phyloP scores from a whole-genome alignment of 2,329 filamentous ascomycete species.

The Xylaria multiplex region DNA sequence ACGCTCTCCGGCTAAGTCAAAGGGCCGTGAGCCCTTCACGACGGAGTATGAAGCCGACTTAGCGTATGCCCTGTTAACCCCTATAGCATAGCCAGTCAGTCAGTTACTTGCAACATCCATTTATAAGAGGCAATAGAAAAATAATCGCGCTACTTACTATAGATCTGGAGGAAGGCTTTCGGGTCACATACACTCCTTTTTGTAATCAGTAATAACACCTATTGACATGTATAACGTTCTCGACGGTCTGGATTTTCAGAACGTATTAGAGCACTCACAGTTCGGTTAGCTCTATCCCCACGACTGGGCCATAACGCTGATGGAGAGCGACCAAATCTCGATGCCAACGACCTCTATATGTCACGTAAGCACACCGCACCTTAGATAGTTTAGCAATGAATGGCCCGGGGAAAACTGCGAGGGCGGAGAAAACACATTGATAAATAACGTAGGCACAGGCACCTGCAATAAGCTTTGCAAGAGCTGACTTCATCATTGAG shows the following conservation, averaged over 20 bases:
- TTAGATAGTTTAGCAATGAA: conserved; percentile 30
- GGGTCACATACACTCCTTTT: conserved; percentile 32
- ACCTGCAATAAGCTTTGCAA: conserved; percentile 16
- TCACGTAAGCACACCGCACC: conserved; percentile 21
- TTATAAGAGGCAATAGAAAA: not conserved
- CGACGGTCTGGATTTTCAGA: not conserved
- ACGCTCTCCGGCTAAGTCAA: conserved; percentile 34
- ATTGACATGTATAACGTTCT: not conserved
- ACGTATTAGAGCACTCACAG: conserved; percentile 25
- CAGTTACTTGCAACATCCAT: not conserved
- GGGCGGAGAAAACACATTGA: conserved; percentile 31
- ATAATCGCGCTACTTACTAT: conserved; percentile 24
- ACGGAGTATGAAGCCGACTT: conserved; percentile 33
- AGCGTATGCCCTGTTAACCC: conserved; percentile 16
- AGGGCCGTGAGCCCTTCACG: conserved; percentile 29
- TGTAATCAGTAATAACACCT: not conserved
- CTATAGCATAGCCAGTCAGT: not conserved
- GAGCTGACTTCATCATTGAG: conserved; percentile 3
- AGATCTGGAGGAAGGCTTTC: conserved; percentile 32
- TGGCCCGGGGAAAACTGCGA: conserved; percentile 31
- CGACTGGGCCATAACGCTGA: conserved; percentile 29
- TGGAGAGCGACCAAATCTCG: conserved; percentile 25
- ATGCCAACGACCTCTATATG: conserved; percentile 24
- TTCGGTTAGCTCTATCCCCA: conserved; percentile 33
- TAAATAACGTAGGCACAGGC: conserved; percentile 26